A percentile compares a stretch with the other conserved stretches of the same genome.
phyloP scores from a whole-genome alignment of 148 eudicot genomes.

The Persicaria tinctoria region DNA sequence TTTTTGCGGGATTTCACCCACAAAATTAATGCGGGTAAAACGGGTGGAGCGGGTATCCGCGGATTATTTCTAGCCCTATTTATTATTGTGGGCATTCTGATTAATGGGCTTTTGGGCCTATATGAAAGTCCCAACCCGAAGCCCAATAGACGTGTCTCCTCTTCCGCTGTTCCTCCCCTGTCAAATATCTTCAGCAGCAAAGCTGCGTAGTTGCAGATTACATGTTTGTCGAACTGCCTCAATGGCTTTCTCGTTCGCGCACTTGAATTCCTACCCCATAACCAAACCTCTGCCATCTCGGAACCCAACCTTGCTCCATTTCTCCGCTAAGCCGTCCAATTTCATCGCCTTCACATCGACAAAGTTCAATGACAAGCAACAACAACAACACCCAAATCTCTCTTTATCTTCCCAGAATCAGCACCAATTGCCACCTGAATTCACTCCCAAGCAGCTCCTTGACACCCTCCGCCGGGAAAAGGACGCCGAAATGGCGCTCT shows the following conservation, averaged over 20 bases:
- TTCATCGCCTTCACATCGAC: constrained; percentile 16
- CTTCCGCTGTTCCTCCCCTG: neutral
- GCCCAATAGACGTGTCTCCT: neutral
- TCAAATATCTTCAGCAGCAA: constrained; percentile 6
- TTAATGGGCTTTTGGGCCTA: neutral
- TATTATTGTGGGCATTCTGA: too few relatives aligned
- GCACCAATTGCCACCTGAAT: constrained; percentile 33
- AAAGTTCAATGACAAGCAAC: constrained; percentile 2
- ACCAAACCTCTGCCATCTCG: constrained; percentile 12
- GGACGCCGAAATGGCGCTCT: constrained; percentile 55
- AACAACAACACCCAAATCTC: constrained; percentile 20
- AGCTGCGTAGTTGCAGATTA: neutral
- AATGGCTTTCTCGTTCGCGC: constrained; percentile 44
- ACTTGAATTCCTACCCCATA: constrained; percentile 27
- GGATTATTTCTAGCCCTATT: too few relatives aligned
- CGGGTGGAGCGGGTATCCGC: too few relatives aligned
- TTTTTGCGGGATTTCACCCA: too few relatives aligned
- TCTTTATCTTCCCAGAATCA: constrained; percentile 23
- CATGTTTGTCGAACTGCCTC: constrained; percentile 43
- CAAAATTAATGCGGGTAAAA: too few relatives aligned
- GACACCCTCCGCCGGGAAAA: constrained; percentile 46
- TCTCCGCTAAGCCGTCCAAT: constrained; percentile 18
- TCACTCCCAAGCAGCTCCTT: constrained; percentile 54
- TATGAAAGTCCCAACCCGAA: neutral
- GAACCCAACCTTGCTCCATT: constrained; percentile 19